These are phyloP conservation scores for Sphaerostilbella broomeana DNA, from an alignment of 2,329 filamentous ascomycete genomes.

Conservation along the genomic window DNA sequence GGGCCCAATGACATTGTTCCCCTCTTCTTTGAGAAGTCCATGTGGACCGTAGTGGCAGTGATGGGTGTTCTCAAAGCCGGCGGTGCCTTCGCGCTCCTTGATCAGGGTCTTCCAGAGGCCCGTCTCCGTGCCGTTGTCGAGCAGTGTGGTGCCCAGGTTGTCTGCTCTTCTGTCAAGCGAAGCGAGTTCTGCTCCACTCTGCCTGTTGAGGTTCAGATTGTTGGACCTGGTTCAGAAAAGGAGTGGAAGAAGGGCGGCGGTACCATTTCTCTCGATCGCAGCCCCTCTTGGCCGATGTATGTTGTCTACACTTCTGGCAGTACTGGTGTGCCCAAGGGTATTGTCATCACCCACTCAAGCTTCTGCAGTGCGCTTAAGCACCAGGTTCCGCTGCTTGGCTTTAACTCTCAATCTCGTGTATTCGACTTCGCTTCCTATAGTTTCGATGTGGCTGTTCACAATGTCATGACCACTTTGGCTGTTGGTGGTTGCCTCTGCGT, in stretches of 20 bases:
- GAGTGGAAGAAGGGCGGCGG: no score
- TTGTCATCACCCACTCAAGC: neutral
- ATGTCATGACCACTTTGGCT: conserved; percentile 4
- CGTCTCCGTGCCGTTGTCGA: neutral
- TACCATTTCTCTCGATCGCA: no score
- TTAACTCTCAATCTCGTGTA: conserved; percentile 22
- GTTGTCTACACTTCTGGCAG: conserved; percentile 14
- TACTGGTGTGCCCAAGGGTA: conserved; percentile 12
- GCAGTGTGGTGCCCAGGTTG: conserved; percentile 1
- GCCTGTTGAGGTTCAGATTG: no score
- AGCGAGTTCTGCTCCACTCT: no score
- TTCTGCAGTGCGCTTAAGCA: neutral
- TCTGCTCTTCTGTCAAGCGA: conserved; percentile 1
- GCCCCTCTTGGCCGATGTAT: no score
- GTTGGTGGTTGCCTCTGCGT: conserved; percentile 10
- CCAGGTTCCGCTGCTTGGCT: neutral
- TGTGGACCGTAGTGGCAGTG: conserved; percentile 1
- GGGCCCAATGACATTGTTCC: neutral
- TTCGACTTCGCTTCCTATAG: conserved; percentile 7
- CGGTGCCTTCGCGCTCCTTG: conserved; percentile 1
- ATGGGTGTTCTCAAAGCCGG: conserved; percentile 6
- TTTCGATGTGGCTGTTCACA: conserved; percentile 15
- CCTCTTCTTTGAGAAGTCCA: conserved; percentile 6
- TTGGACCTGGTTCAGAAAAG: no score
- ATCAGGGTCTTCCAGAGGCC: neutral